A percentile compares a stretch with the other conserved stretches of the same genome.
Evolutionary conservation across 768 basidiomycete genomes (phyloP).

Genomic region (Russula ochroleuca): DNA sequence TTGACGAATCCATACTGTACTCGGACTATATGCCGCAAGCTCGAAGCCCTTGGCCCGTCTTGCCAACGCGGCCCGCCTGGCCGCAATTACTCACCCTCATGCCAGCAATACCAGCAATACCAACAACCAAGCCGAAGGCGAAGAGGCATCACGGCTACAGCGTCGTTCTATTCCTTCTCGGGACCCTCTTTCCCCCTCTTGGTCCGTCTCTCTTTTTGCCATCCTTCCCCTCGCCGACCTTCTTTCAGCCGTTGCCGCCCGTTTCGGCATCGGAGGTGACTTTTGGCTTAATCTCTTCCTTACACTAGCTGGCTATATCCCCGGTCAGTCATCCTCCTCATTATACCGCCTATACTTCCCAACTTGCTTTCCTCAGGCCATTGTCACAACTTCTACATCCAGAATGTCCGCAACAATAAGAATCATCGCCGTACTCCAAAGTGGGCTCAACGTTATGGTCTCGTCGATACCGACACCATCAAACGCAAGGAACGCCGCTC

Average conservation of each 20-base stretch:
- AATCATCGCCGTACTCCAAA: conserved; percentile 90
- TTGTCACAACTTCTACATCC: conserved; percentile 90
- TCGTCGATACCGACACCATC: conserved; percentile 76
- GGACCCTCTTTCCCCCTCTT: conserved; percentile 87
- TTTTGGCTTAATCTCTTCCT: conserved; percentile 88
- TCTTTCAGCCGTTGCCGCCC: conserved; percentile 76
- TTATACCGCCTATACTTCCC: conserved; percentile 5
- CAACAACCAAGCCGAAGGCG: conserved; percentile 41
- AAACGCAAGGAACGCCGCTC: conserved; percentile 74
- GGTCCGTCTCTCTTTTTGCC: conserved; percentile 46
- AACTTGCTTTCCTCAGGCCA: conserved; percentile 51
- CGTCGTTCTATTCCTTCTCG: conserved; percentile 77
- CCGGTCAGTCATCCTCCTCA: conserved; percentile 45
- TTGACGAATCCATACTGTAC: conserved; percentile 8
- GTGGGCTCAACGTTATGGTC: conserved; percentile 88
- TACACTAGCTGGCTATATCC: conserved; percentile 89
- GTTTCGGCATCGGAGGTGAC: conserved; percentile 88
- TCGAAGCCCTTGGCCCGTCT: not conserved
- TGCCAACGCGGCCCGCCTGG: not conserved
- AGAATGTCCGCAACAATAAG: conserved; percentile 97
- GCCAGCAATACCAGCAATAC: not conserved
- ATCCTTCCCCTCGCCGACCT: conserved; percentile 11
- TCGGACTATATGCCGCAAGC: no score
- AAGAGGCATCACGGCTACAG: conserved; percentile 76
- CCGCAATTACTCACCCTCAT: not conserved